phyloP scores from a whole-genome alignment of 495 filamentous ascomycete species.

The Staphylotrichum tortipilum region DNA sequence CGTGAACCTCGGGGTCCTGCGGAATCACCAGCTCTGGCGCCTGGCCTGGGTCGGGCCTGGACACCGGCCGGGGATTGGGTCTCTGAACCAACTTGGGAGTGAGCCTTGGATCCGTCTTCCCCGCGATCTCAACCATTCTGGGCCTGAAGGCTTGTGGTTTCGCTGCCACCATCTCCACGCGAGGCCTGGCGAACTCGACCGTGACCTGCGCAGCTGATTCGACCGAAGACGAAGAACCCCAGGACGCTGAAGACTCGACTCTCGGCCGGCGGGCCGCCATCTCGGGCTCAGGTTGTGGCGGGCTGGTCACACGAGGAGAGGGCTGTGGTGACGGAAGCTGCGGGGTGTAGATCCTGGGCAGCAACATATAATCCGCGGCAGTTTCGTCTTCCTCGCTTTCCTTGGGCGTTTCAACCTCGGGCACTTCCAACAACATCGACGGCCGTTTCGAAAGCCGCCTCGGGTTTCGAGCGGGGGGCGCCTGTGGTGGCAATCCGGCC shows the following conservation, averaged over 20 bases:
- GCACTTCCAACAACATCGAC: constrained; percentile 4
- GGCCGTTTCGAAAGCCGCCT: constrained; percentile 22
- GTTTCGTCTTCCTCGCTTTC: constrained; percentile 16
- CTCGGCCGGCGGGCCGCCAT: background rate
- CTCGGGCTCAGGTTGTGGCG: background rate
- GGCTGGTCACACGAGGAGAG: constrained; percentile 28
- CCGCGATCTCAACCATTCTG: constrained; percentile 20
- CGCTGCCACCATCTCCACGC: background rate
- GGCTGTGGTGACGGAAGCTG: constrained; percentile 39
- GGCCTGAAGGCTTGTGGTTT: constrained; percentile 10
- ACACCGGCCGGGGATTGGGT: background rate
- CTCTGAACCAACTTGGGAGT: background rate
- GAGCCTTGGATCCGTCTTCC: constrained; percentile 7
- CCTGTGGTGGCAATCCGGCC: constrained; percentile 7
- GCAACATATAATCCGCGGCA: constrained; percentile 37
- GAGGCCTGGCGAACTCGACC: constrained; percentile 4
- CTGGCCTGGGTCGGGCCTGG: constrained; percentile 11
- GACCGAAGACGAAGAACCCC: constrained; percentile 1
- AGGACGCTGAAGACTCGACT: constrained; percentile 1
- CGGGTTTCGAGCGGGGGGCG: constrained; percentile 24
- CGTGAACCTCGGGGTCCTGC: constrained; percentile 16
- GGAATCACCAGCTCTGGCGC: constrained; percentile 12
- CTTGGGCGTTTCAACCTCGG: constrained; percentile 11
- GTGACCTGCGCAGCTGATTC: constrained; percentile 5
- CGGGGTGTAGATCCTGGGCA: constrained; percentile 47